phyloP scores from a whole-genome alignment of 2,329 filamentous ascomycete genomes.

The Cryphonectria carpinicola region DNA sequence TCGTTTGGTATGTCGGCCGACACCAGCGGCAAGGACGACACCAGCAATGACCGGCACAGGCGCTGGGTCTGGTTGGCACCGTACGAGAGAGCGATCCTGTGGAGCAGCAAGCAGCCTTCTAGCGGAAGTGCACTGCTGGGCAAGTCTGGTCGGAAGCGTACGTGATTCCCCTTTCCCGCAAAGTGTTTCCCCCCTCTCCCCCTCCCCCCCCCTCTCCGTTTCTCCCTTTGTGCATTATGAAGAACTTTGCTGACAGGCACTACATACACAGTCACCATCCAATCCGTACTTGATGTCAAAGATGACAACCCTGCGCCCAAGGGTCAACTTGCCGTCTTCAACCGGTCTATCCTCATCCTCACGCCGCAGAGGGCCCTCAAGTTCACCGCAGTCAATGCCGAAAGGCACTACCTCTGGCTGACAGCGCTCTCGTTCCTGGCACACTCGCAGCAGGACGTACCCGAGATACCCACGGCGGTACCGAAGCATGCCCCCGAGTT shows the following conservation, averaged over 20 bases:
- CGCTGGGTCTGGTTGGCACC: conserved; percentile 98
- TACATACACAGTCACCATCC: conserved; percentile 77
- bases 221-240: neutral
- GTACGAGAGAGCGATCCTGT: conserved; percentile 94
- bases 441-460: conserved; percentile 80
- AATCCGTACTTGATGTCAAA: conserved; percentile 96
- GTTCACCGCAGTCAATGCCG: conserved; percentile 81
- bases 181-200: accelerated
- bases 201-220: neutral
- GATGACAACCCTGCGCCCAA: conserved; percentile 88
- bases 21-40: conserved; percentile 71
- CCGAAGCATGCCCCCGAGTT: conserved; percentile 57
- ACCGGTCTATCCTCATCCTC: conserved; percentile 91
- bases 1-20: conserved; percentile 79
- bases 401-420: conserved; percentile 93
- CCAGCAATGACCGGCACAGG: conserved; percentile 81
- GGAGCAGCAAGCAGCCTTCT: conserved; percentile 96
- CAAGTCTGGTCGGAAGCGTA: conserved; percentile 92
- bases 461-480: conserved; percentile 65
- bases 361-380: conserved; percentile 93
- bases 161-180: conserved; percentile 47
- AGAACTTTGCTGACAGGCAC: conserved; percentile 37
- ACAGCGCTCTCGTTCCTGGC: conserved; percentile 94
- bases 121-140: conserved; percentile 83
- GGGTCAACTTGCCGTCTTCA: conserved; percentile 69